Evolutionary conservation across 208 protist genomes (phyloP).

Genomic region (Crithidia brevicula): DNA sequence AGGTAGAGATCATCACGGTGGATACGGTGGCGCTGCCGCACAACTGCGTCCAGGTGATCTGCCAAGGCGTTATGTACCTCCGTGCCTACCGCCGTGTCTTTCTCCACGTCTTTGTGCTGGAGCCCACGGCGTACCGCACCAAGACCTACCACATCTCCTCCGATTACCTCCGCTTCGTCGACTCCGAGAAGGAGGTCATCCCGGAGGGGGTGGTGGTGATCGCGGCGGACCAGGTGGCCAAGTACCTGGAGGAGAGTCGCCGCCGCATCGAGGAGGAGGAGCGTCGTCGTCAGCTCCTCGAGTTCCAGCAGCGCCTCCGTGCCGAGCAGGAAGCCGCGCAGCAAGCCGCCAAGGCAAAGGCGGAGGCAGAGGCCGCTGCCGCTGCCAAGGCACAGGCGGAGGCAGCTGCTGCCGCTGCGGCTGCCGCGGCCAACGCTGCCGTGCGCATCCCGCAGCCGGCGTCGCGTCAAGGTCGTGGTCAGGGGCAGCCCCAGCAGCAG

Average conservation of each 20-base stretch:
- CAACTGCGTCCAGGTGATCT: conserved; percentile 67
- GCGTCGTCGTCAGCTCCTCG: conserved; percentile 27
- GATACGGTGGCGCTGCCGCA: conserved; percentile 74
- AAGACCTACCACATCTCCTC: conserved; percentile 85
- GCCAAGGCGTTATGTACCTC: conserved; percentile 77
- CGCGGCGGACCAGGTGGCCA: conserved; percentile 60
- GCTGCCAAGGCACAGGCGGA: conserved; percentile 7
- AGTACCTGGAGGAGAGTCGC: conserved; percentile 42
- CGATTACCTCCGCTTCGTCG: conserved; percentile 83
- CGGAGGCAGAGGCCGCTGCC: conserved; percentile 3
- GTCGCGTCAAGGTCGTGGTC: conserved; percentile 25
- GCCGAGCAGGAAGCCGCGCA: conserved; percentile 34
- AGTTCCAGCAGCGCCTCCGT: conserved; percentile 41
- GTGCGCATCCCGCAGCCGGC: conserved; percentile 21
- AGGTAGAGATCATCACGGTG: conserved; percentile 81
- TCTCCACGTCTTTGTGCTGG: conserved; percentile 82
- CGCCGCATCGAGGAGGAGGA: conserved; percentile 41
- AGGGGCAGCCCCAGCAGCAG: conserved; percentile 1
- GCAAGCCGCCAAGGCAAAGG: conserved; percentile 1
- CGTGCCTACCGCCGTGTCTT: conserved; percentile 58
- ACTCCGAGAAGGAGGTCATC: conserved; percentile 69
- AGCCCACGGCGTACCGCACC: conserved; percentile 70
- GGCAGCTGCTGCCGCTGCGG: conserved; percentile 17
- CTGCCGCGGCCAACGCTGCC: too few species aligned
- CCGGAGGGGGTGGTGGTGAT: conserved; percentile 70